Evolutionary conservation across 805 yeast species (phyloP), one percentile per base, ranked within the genome.

Genomic region (Lipomyces starkeyi): DNA sequence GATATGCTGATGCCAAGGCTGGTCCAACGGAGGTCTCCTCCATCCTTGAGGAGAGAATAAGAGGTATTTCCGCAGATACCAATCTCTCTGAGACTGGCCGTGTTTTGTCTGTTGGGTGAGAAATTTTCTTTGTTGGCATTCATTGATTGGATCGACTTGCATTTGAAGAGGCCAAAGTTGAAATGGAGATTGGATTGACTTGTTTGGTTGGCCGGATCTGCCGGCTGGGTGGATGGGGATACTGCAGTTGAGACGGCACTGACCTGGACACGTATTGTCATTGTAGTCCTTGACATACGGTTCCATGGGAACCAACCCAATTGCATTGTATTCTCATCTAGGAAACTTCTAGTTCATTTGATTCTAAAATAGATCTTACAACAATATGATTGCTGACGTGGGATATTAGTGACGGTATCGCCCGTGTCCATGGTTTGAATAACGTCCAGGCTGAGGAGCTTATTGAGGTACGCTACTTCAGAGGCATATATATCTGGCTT

Each of bases 371-470:
- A 25, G 7, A 34, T 27, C 11, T 17, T 7, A 7, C 25, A 49
- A 56, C 32, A 63, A 71, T 73, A 62, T 58, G 71, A 43, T 17
- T 32, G 14, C 40, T 61, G 37, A 53, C 59, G 22, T 3, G 9
- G n/a, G 7, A 14, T 54, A 43, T 17, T 79, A 88, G 99, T 91
- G 99, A 95, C 85, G 99, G 99, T 95, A 95, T 95, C 82, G 99
- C 99, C 83, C 96, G 98, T 89, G 97, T 95, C 80, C 95, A 91
- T 86, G 99, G 99, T 86, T 87, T 95, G 80, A 95, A 93, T 95
- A 95, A 95, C 88, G 89, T 93, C 84, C 98, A 94, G 88, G 99
- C 99, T 81, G 99, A 95, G 87, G 99, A 95, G 87, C 88, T 95
- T 83, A 98, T 95, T 80, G 99, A 95, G 65, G 68, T 65, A 49